Evolutionary conservation across 1,284 basidiomycete species (phyloP).

Genomic region (Limonomyces culmigenus): DNA sequence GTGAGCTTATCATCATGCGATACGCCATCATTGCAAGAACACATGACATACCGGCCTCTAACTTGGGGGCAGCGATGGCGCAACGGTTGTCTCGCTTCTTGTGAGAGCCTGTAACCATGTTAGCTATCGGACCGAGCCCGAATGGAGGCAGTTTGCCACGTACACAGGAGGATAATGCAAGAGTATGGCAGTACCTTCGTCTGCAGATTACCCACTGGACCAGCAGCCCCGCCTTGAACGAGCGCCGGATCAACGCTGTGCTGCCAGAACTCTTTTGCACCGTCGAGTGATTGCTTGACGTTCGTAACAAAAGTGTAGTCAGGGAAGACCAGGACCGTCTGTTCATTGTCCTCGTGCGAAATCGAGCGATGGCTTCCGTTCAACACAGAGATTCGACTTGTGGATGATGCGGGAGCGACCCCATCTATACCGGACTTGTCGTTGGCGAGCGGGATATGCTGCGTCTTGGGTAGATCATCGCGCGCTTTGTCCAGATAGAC

Average conservation of each 20-base stretch:
- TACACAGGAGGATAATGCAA: conserved; percentile 64
- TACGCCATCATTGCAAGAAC: too few species aligned
- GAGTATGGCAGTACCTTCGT: conserved; percentile 65
- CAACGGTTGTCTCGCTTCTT: conserved; percentile 85
- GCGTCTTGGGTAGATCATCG: conserved; percentile 4
- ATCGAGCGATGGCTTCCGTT: conserved; percentile 37
- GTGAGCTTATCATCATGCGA: too few species aligned
- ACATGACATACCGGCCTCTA: neutral
- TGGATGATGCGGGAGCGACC: conserved; percentile 35
- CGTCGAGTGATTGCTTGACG: conserved; percentile 41
- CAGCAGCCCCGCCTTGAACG: neutral
- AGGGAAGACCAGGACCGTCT: conserved; percentile 76
- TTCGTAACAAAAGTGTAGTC: conserved; percentile 74
- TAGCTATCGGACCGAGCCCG: neutral
- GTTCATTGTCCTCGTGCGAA: conserved; percentile 33
- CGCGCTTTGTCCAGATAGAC: conserved; percentile 26
- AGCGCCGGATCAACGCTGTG: conserved; percentile 7
- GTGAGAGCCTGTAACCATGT: conserved; percentile 55
- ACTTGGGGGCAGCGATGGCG: conserved; percentile 50
- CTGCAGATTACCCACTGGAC: conserved; percentile 18
- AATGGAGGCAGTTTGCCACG: neutral
- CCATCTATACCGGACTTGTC: conserved; percentile 17
- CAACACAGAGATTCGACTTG: conserved; percentile 46
- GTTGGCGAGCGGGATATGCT: neutral
- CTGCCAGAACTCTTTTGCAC: conserved; percentile 56